Percentiles rank a stretch among this genome's conserved stretches.
Evolutionary conservation across 306 rosid species (phyloP).

Genomic region (Cucurbita moschata): DNA sequence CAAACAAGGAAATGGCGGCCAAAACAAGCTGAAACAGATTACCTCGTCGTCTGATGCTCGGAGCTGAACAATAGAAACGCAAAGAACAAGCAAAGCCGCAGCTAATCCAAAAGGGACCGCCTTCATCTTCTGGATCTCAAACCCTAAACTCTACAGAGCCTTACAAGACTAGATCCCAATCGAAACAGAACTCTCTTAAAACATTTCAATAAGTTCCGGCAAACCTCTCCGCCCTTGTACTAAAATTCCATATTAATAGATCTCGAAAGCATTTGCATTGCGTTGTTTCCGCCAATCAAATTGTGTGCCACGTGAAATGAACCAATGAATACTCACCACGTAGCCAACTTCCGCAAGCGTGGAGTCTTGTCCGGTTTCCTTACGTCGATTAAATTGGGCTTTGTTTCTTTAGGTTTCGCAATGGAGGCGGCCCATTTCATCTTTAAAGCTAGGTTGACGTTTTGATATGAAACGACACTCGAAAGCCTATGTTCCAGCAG

Average conservation of each 20-base stretch:
- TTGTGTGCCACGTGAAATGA: conserved; percentile 21
- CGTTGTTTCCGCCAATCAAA: conserved; percentile 45
- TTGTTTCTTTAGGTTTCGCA: background rate
- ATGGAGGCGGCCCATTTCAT: conserved; percentile 2
- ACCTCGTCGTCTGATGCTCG: conserved; percentile 53
- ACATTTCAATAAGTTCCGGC: background rate
- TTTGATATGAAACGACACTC: background rate
- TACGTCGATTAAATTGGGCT: background rate
- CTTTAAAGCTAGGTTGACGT: background rate
- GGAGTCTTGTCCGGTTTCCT: background rate
- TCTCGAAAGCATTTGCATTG: conserved; percentile 18
- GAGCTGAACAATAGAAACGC: conserved; percentile 25
- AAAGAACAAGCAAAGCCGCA: conserved; percentile 22
- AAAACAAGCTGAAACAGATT: conserved; percentile 10
- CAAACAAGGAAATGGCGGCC: background rate
- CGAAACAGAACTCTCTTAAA: background rate
- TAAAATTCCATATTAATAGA: conserved; percentile 15
- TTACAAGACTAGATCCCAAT: background rate
- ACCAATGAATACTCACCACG: conserved; percentile 28
- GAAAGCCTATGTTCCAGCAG: background rate
- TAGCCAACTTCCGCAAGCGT: background rate
- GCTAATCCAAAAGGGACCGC: conserved; percentile 17
- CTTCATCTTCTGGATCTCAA: conserved; percentile 14
- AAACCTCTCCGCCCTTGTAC: background rate
- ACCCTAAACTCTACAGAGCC: background rate